Percentiles rank a stretch among this genome's conserved stretches.
Conservation (phyloP, 78 protist genomes). For the Guillardia theta region DNA sequence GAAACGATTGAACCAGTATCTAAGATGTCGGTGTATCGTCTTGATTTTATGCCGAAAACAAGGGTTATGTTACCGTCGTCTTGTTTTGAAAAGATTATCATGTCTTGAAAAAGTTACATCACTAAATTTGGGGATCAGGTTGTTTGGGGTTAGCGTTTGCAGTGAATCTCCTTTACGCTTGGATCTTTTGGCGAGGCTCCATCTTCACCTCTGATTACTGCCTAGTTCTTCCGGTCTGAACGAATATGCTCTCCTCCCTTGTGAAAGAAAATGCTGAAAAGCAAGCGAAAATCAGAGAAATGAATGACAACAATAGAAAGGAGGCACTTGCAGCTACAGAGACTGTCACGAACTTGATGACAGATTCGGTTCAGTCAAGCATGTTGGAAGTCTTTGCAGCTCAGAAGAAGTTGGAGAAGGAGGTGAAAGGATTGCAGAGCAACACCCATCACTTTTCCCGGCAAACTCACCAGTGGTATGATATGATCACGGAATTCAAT, state of each 20-base stretch:
- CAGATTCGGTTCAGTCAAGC: neutral
- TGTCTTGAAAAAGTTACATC: too few species aligned
- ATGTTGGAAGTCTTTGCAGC: neutral
- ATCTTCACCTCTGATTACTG: too few species aligned
- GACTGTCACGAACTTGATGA: neutral
- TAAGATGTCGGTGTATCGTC: too few species aligned
- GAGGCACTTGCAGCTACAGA: constrained; percentile 11
- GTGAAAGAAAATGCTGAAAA: neutral
- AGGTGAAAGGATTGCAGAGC: neutral
- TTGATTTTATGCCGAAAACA: too few species aligned
- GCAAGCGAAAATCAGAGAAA: neutral
- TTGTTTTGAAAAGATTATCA: too few species aligned
- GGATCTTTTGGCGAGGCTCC: too few species aligned
- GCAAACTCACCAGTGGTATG: neutral
- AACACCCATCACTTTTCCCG: neutral
- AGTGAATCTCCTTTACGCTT: too few species aligned
- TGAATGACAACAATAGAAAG: neutral
- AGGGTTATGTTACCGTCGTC: too few species aligned
- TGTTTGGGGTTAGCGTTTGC: too few species aligned
- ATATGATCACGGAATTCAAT: neutral
- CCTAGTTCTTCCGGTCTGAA: too few species aligned
- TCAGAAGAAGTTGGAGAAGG: constrained; percentile 14
- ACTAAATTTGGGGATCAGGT: too few species aligned
- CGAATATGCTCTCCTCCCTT: neutral
- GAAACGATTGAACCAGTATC: too few species aligned